Evolutionary conservation across 257 asterid species (phyloP).

Genomic region (Solanum lycopersicoides): DNA sequence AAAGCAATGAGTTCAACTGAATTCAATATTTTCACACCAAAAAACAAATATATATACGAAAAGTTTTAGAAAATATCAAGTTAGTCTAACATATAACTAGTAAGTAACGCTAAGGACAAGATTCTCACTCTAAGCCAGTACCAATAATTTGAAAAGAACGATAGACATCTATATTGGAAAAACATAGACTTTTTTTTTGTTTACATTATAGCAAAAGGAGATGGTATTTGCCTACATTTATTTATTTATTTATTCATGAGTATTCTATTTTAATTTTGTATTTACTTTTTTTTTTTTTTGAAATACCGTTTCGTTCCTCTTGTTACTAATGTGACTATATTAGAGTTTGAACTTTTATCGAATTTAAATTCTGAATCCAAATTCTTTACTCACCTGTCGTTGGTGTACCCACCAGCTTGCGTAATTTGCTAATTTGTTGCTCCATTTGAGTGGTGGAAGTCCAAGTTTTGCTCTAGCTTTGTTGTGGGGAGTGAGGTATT

Average conservation of each 20-base stretch:
- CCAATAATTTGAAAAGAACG: background rate
- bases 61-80: background rate
- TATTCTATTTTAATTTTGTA: background rate
- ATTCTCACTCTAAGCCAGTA: background rate
- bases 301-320: background rate
- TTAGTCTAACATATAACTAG: background rate
- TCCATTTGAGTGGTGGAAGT: slow-evolving; percentile 10
- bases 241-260: background rate
- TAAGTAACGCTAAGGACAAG: background rate
- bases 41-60: background rate
- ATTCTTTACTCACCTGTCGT: background rate
- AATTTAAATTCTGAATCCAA: background rate
- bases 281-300: background rate
- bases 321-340: background rate
- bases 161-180: background rate
- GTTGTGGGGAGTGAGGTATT: slow-evolving; percentile 6
- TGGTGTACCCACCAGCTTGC: slow-evolving; percentile 8
- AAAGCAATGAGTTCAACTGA: background rate
- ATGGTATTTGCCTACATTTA: background rate
- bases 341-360: background rate
- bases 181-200: background rate
- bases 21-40: background rate
- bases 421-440: background rate
- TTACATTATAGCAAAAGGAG: background rate
- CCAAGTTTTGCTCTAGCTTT: slow-evolving; percentile 7